Conservation (phyloP, 2,329 filamentous ascomycete species). For the Colletotrichum sp. region DNA sequence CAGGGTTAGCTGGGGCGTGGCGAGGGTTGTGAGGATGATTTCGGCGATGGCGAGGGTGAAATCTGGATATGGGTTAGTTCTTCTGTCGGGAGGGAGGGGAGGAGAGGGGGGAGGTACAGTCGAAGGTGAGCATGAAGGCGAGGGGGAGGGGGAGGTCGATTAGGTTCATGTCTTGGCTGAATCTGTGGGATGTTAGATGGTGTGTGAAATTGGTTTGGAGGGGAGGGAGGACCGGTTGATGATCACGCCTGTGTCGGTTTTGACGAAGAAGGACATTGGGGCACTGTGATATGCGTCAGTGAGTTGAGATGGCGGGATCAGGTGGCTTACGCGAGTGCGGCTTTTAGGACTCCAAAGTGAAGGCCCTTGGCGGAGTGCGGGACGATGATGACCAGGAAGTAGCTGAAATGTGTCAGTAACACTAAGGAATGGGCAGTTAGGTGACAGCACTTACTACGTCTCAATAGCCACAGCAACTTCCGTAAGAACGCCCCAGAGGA, state of each 20-base stretch:
- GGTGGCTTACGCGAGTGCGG: not conserved
- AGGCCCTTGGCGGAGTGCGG: conserved; percentile 15
- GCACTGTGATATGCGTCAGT: not conserved
- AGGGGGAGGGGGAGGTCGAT: conserved; percentile 26
- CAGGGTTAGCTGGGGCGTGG: conserved; percentile 49
- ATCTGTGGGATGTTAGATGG: not conserved
- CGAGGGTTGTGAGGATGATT: conserved; percentile 48
- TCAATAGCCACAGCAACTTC: not conserved
- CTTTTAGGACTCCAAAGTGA: conserved; percentile 3
- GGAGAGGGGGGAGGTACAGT: not conserved
- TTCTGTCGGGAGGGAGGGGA: too few relatives aligned
- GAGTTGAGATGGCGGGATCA: fast-evolving
- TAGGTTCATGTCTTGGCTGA: conserved; percentile 32
- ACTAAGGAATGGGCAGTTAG: fast-evolving
- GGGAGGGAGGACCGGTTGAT: conserved; percentile 20
- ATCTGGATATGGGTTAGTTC: not conserved
- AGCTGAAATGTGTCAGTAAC: not conserved
- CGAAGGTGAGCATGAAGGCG: conserved; percentile 27
- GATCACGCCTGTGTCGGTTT: conserved; percentile 25
- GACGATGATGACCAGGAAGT: conserved; percentile 2
- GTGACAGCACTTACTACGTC: not conserved
- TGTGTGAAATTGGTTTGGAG: too few relatives aligned
- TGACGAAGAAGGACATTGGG: conserved; percentile 25
- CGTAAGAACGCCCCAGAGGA: conserved; percentile 4
- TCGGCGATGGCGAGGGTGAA: conserved; percentile 38